Percentiles rank a stretch among this genome's conserved stretches.
These are phyloP conservation scores for Moringa oleifera DNA, from an alignment of 345 rosid genomes.

Conservation along the genomic window DNA sequence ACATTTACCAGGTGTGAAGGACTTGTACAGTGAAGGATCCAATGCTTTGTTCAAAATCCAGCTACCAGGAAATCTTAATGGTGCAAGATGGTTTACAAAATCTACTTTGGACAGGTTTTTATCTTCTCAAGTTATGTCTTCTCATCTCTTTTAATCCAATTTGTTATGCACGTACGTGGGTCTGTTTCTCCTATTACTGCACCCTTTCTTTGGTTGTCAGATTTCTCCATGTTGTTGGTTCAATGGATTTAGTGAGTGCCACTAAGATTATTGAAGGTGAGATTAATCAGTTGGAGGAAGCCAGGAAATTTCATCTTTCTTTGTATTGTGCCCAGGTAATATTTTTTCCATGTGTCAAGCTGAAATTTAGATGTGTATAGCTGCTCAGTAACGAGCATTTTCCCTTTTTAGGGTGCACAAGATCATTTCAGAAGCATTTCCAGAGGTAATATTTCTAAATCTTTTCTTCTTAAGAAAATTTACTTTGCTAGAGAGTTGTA, in stretches of 20 bases:
- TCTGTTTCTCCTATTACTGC: background rate
- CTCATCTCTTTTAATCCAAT: slow-evolving; percentile 1
- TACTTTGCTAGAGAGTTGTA: too few relatives aligned
- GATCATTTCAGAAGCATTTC: slow-evolving; percentile 15
- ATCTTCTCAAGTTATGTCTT: slow-evolving; percentile 1
- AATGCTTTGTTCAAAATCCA: slow-evolving; percentile 44
- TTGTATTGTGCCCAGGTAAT: slow-evolving; percentile 37
- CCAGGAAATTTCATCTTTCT: slow-evolving; percentile 54
- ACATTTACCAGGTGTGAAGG: slow-evolving; percentile 35
- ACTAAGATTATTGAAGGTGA: slow-evolving; percentile 41
- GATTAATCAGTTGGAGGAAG: slow-evolving; percentile 58
- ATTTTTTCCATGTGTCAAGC: slow-evolving; percentile 1
- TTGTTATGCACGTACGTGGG: background rate
- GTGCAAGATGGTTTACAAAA: slow-evolving; percentile 49
- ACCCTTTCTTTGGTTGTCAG: slow-evolving; percentile 23
- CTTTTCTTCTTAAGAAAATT: background rate
- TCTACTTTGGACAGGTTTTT: slow-evolving; percentile 48
- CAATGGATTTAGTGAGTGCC: slow-evolving; percentile 30
- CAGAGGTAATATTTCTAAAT: slow-evolving; percentile 17
- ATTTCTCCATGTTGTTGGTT: slow-evolving; percentile 39
- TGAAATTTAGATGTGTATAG: background rate
- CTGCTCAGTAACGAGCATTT: slow-evolving; percentile 9
- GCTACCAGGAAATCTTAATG: slow-evolving; percentile 19
- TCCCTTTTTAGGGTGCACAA: slow-evolving; percentile 22
- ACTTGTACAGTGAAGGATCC: slow-evolving; percentile 33